Percentiles rank a stretch among this genome's conserved stretches.
phyloP scores from a whole-genome alignment of 768 basidiomycete species.

The Dacryopinax primogenitus region DNA sequence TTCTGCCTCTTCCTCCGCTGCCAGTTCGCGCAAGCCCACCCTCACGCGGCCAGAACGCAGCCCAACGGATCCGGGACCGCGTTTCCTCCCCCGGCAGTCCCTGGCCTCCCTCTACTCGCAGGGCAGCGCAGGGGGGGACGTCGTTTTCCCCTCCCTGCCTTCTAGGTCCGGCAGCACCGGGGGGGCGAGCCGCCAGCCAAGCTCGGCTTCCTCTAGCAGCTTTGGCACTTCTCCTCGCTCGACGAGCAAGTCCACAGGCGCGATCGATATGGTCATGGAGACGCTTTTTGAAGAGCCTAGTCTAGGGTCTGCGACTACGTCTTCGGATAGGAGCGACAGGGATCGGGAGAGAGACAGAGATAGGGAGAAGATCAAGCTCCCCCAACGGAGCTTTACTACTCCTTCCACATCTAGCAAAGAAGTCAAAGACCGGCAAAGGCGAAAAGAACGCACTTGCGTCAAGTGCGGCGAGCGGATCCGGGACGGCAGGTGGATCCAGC shows the following conservation, averaged over 20 bases:
- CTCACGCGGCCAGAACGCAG: not conserved
- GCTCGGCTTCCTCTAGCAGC: not conserved
- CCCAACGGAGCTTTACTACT: not conserved
- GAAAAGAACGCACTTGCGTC: constrained; percentile 36
- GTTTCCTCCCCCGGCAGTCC: not conserved
- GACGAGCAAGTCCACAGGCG: constrained; percentile 26
- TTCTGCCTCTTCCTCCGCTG: not conserved
- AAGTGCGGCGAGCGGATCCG: constrained; percentile 58
- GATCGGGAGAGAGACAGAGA: constrained; percentile 7
- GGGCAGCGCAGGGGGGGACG: not conserved
- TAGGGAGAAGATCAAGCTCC: constrained; percentile 4
- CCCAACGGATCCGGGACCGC: not conserved
- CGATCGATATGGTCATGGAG: constrained; percentile 33
- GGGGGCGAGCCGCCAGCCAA: not conserved
- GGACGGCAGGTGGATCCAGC: constrained; percentile 66
- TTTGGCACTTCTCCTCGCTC: not conserved
- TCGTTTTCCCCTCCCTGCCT: not conserved
- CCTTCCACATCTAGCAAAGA: not conserved
- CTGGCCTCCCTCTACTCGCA: not conserved
- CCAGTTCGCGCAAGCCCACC: not conserved
- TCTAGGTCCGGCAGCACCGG: not conserved
- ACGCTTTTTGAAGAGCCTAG: constrained; percentile 35
- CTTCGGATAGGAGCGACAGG: not conserved
- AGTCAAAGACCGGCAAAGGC: constrained; percentile 9
- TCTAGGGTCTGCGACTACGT: not conserved